Evolutionary conservation across 257 asterid genomes (phyloP), one percentile per base, ranked within the genome.

Genomic region (Haberlea rhodopensis): DNA sequence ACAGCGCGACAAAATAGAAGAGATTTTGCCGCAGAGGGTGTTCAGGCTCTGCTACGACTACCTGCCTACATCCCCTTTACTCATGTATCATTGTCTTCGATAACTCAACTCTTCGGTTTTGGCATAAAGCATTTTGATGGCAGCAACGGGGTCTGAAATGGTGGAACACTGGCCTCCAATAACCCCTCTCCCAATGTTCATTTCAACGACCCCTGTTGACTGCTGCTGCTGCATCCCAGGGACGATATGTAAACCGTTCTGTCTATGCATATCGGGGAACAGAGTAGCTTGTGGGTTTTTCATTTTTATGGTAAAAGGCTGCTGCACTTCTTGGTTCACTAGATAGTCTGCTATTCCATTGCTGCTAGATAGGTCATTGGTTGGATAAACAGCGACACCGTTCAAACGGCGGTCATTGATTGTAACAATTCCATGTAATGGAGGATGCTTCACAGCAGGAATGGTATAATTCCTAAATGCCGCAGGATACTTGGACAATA

Each of bases 61-160:
- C 91, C 88, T 87, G 82, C 96, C 91, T 75, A 84, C 56, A 59
- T 83, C 88, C 62, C 92, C 94, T 66, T 85, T 84, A 77, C 84
- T 81, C 94, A 89, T 11, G 80, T 40, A 71, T 85, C 95, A 9
- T 92, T 91, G 67, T 84, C 88, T 48, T 84, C 72, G 63, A 75
- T 75, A 75, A 19, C 72, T 76, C n/a, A 77, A 68, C 62, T 81
- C 87, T 24, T 89, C 91, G 0, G 82, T 73, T 57, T 85, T 85
- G 0, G 92, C 86, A 74, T 80, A 87, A 61, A 87, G 96, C 96
- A 86, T 74, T 71, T 79, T 81, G 21, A 90, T 81, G 68, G 95
- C 96, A 18, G 96, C 81, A 22, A 86, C 95, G 0, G 99, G 96
- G 72, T 91, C 96, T 3, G 99, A 82, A 63, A 87, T 80, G 18